Base-by-base conservation (phyloP, 2,329 filamentous ascomycete species). In the Zasmidium cellare region DNA sequence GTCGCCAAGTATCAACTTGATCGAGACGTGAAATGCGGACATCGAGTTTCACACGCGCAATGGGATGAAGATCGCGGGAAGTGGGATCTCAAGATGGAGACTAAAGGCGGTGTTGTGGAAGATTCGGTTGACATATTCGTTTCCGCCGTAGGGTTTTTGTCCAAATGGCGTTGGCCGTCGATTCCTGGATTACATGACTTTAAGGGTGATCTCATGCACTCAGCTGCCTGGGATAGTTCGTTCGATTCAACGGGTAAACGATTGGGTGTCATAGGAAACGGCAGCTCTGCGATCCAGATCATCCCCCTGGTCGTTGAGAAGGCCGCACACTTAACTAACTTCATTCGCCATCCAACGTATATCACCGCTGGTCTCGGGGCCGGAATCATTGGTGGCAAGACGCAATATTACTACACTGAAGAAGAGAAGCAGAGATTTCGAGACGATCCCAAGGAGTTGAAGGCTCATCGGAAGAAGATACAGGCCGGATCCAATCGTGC, bases 131-230 rank as follows among this genome's bases (percentile, higher is more conserved):
- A 76, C 67, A 72, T 71, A 47, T 58, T 79, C 14, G 72, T 79
- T n/a, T 64, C 62, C 9, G 66, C 65, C 9, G 64, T 65, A 1
- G 65, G 66, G 19, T 66, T 67, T 46, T 47, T 67, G 18, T 64
- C 60, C 3, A 57, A 67, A 48, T 68, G 66, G 63, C 71, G 71
- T 48, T 77, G 74, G 74, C 77, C 77, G 0, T 69, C 73, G 11
- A 76, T 79, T 28, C 69, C 73, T 28, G 76, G 76, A 1, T 56
- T 78, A 1, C 64, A 75, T 23, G 69, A 72, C 44, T 79, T 77
- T 69, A 70, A 75, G 58, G 77, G 77, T 1, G 71, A 74, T 11
- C 58, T 78, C 3, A 73, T 77, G 65, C 77, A 79, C 54, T 75
- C 74, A 2, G 77, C 77, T 3, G 61, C 67, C 18, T 79, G 75